Evolutionary conservation across 2,329 filamentous ascomycete genomes (phyloP), one percentile per base, ranked within the genome.

Genomic region (Elsinoe batatas): DNA sequence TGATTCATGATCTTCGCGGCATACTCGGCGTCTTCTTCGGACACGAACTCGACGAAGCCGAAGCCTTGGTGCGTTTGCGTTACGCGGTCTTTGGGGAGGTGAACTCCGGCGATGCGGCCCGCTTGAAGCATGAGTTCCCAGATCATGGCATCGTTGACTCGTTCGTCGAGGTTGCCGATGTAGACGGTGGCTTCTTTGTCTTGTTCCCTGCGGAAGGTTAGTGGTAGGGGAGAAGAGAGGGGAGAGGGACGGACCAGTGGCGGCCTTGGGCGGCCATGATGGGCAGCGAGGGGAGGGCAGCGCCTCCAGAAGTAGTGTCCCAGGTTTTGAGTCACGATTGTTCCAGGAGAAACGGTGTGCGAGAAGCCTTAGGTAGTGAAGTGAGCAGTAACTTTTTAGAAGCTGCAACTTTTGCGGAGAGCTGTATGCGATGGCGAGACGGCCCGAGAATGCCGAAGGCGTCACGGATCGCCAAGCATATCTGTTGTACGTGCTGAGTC

Each of bases 171-270:
- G 71, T 97, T 97, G 68, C 93, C 93, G 64, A 97, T 88, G 72
- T 98, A 98, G 70, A 97, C 88, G 40, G 93, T 97, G 64, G 90
- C 90, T 74, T 97, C 91, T 72, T 96, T 96, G 73, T 97, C 91
- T 77, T 97, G 91, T 70, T 96, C 89, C 88, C 87, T 91, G 62
- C 15, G n/a, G 54, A 53, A 20, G 54, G 62, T 66, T 49, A 61
- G 38, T 56, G 53, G 33, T 22, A 32, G 13, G 43, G 32, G 36
- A 17, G n/a, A n/a, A 47, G 38, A 42, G 18, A 22, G 40, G 8
- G 42, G n/a, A 11, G 22, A 30, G 40, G n/a, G 37, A 44, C 53
- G 36, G 15, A 56, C 54, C 54, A 49, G 58, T 59, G 46, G 64
- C 53, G 53, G 38, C 40, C 38, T 47, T 55, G 53, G 26, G 53